Conservation (phyloP, 2,329 filamentous ascomycete genomes). For the Gyromitra esculenta region DNA sequence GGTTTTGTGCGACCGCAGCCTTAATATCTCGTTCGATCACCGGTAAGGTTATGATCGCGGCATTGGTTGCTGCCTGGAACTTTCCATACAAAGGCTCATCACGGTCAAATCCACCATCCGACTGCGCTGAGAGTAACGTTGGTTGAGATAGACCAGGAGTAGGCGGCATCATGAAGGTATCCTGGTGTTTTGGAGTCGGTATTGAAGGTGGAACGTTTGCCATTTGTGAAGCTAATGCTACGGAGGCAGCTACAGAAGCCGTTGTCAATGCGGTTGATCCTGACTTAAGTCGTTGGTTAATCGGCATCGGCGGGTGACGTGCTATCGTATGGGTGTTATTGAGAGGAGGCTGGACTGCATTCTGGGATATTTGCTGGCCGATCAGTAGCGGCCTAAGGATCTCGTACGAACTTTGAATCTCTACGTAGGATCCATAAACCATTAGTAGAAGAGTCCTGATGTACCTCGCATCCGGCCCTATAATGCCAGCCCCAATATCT, state of each 20-base stretch:
- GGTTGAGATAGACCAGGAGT: slow-evolving; percentile 53
- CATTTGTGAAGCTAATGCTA: slow-evolving; percentile 35
- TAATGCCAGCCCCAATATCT: slow-evolving; percentile 46
- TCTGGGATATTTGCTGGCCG: slow-evolving; percentile 43
- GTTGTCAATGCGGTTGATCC: slow-evolving; percentile 40
- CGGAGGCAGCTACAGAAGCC: slow-evolving; percentile 36
- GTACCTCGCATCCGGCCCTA: slow-evolving; percentile 54
- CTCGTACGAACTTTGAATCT: slow-evolving; percentile 57
- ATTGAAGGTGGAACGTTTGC: slow-evolving; percentile 32
- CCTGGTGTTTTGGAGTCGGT: slow-evolving; percentile 44
- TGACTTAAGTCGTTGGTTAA: slow-evolving; percentile 43
- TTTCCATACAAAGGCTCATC: slow-evolving; percentile 57
- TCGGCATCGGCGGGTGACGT: slow-evolving; percentile 33
- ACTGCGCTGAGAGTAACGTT: slow-evolving; percentile 33
- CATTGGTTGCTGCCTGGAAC: slow-evolving; percentile 55
- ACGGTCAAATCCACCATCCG: slow-evolving; percentile 52
- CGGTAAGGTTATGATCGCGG: slow-evolving; percentile 55
- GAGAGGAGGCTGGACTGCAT: slow-evolving; percentile 22
- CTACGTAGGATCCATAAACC: slow-evolving; percentile 57
- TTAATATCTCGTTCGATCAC: slow-evolving; percentile 56
- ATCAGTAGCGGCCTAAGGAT: slow-evolving; percentile 55
- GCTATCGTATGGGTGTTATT: slow-evolving; percentile 20
- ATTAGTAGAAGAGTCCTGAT: slow-evolving; percentile 57
- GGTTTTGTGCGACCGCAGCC: slow-evolving; percentile 53
- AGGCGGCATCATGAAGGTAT: slow-evolving; percentile 49